Percentiles rank a stretch among this genome's conserved stretches.
These are phyloP conservation scores for Syncephalis plumigaleata DNA, from an alignment of 371 early-diverging fungal species.

Conservation along the genomic window DNA sequence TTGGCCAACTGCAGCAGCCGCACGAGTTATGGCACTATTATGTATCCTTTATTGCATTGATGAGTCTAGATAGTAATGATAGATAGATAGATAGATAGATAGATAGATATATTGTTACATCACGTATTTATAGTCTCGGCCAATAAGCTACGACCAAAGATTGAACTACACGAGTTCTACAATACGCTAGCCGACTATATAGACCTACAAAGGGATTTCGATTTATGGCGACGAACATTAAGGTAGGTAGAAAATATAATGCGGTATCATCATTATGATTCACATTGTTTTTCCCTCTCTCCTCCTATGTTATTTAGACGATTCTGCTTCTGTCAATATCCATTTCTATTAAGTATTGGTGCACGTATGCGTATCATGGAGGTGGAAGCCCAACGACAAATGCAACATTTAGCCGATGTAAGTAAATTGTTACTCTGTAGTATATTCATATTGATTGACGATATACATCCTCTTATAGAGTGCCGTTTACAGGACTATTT, in stretches of 20 bases:
- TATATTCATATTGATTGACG: background rate
- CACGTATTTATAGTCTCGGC: slow-evolving; percentile 30
- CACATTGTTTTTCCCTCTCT: background rate
- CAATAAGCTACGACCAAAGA: slow-evolving; percentile 30
- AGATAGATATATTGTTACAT: background rate
- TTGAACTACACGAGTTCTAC: slow-evolving; percentile 62
- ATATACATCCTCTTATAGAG: slow-evolving; percentile 12
- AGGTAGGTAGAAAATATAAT: slow-evolving; percentile 18
- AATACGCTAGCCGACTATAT: slow-evolving; percentile 71
- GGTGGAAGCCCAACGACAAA: slow-evolving; percentile 72
- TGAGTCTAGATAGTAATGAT: too few relatives aligned
- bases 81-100: too few relatives aligned
- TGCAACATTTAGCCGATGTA: slow-evolving; percentile 46
- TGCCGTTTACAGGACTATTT: slow-evolving; percentile 72
- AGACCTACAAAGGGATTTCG: slow-evolving; percentile 62
- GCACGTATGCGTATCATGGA: slow-evolving; percentile 79
- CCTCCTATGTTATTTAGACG: slow-evolving; percentile 5
- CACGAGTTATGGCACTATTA: slow-evolving; percentile 72
- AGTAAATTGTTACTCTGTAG: background rate
- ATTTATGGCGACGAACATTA: slow-evolving; percentile 66
- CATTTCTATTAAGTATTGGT: slow-evolving; percentile 69
- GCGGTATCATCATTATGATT: background rate
- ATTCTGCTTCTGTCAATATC: slow-evolving; percentile 80
- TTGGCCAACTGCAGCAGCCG: slow-evolving; percentile 72
- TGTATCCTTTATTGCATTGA: too few relatives aligned